Conservation (phyloP, 495 filamentous ascomycete genomes). For the Oidiodendron maius region DNA sequence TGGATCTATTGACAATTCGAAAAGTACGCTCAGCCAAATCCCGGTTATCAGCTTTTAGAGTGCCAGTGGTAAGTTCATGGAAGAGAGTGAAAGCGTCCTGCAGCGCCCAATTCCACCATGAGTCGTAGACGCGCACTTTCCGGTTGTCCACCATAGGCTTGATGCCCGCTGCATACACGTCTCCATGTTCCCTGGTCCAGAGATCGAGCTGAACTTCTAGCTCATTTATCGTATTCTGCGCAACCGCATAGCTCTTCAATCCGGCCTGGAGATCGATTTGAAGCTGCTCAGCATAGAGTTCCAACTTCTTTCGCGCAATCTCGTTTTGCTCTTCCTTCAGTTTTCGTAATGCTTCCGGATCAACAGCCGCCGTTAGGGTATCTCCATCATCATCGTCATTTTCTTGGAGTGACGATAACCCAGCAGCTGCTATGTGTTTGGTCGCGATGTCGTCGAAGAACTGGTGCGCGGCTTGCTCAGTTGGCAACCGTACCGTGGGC, state of each 20-base stretch:
- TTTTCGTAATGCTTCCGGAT: conserved; percentile 92
- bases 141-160: conserved; percentile 81
- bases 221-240: conserved; percentile 70
- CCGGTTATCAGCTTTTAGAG: conserved; percentile 80
- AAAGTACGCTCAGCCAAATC: conserved; percentile 96
- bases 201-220: conserved; percentile 85
- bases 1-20: conserved; percentile 81
- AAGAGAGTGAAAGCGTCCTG: conserved; percentile 96
- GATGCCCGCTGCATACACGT: conserved; percentile 86
- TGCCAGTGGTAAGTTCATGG: conserved; percentile 93
- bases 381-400: not conserved
- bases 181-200: conserved; percentile 88
- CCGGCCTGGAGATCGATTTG: conserved; percentile 91
- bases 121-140: conserved; percentile 94
- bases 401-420: conserved; percentile 53
- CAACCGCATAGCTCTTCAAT: conserved; percentile 65
- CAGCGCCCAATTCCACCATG: conserved; percentile 96
- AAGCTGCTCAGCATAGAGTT: conserved; percentile 85
- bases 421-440: conserved; percentile 37
- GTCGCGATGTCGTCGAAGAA: not conserved
- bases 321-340: conserved; percentile 89
- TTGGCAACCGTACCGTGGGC: conserved; percentile 38
- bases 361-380: conserved; percentile 40
- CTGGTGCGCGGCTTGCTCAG: conserved; percentile 37
- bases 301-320: conserved; percentile 89